Percentiles rank a stretch among this genome's conserved stretches.
phyloP scores from a whole-genome alignment of 805 yeast species.

The Zygosaccharomyces bailii region DNA sequence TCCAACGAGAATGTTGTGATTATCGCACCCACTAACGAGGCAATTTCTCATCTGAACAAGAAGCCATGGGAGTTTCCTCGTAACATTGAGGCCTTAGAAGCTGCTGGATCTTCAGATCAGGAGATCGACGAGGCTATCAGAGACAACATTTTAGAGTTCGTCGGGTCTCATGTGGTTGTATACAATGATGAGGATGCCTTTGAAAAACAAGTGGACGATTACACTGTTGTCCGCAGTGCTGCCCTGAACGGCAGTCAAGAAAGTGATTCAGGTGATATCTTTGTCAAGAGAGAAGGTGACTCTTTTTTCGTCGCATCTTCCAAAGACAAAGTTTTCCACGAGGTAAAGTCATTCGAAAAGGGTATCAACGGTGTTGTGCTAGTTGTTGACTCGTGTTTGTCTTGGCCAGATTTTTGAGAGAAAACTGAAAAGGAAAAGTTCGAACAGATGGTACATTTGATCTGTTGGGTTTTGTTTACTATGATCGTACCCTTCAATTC shows the following conservation, averaged over 20 bases:
- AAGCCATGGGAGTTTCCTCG: constrained; percentile 87
- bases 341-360: constrained; percentile 36
- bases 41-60: constrained; percentile 44
- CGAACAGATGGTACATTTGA: background rate
- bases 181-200: constrained; percentile 16
- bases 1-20: constrained; percentile 45
- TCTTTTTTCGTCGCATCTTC: constrained; percentile 36
- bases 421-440: background rate
- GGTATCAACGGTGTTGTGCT: constrained; percentile 48
- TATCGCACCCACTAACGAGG: constrained; percentile 69
- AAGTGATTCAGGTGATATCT: constrained; percentile 37
- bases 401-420: constrained; percentile 32
- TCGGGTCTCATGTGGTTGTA: constrained; percentile 58
- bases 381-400: constrained; percentile 38
- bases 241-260: constrained; percentile 16
- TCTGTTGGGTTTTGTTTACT: background rate
- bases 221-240: constrained; percentile 16
- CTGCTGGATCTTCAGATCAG: constrained; percentile 32
- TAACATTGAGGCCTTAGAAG: constrained; percentile 35
- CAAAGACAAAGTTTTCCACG: constrained; percentile 36
- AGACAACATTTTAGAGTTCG: constrained; percentile 54
- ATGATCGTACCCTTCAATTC: background rate
- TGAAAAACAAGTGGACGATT: constrained; percentile 6
- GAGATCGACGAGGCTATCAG: constrained; percentile 48
- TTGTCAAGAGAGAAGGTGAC: constrained; percentile 38